Conservation (phyloP, 1,139 yeast species). For the Schwanniomyces etchellsii region DNA sequence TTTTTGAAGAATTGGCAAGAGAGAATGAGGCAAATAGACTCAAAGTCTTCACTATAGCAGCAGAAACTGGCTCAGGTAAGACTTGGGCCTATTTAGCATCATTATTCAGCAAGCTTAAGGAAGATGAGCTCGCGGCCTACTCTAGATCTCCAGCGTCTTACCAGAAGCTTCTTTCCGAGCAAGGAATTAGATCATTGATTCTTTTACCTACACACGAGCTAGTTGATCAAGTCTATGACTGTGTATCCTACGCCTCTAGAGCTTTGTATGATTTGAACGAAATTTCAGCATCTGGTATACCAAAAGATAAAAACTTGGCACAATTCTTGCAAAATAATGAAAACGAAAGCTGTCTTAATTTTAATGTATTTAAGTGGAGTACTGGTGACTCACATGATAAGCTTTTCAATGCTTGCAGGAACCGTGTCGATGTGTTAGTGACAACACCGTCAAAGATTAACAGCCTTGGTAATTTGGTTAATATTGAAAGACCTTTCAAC, state of each 20-base stretch:
- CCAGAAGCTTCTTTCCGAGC: constrained; percentile 21
- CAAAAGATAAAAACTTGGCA: constrained; percentile 14
- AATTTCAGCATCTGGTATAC: constrained; percentile 11
- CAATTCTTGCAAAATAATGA: constrained; percentile 22
- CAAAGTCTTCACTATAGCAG: constrained; percentile 76
- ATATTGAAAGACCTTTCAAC: constrained; percentile 43
- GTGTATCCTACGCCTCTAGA: constrained; percentile 38
- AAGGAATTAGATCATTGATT: constrained; percentile 62
- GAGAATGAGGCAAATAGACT: constrained; percentile 33
- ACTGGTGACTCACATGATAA: constrained; percentile 44
- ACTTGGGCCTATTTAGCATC: constrained; percentile 89
- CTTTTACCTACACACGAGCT: constrained; percentile 87
- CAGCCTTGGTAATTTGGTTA: constrained; percentile 39
- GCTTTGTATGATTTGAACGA: constrained; percentile 16
- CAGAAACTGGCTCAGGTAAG: constrained; percentile 96
- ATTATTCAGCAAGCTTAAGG: constrained; percentile 59
- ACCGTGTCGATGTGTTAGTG: constrained; percentile 68
- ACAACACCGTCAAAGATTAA: constrained; percentile 76
- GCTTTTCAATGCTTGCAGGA: constrained; percentile 40
- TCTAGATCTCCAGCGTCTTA: constrained; percentile 23
- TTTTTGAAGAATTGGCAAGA: constrained; percentile 22
- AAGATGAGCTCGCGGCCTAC: constrained; percentile 38
- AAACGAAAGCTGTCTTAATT: constrained; percentile 23
- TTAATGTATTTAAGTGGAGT: constrained; percentile 57
- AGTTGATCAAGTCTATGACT: constrained; percentile 68